Evolutionary conservation across 805 yeast species (phyloP), one percentile per base, ranked within the genome.

Genomic region (Tetrapisispora taiwanensis): DNA sequence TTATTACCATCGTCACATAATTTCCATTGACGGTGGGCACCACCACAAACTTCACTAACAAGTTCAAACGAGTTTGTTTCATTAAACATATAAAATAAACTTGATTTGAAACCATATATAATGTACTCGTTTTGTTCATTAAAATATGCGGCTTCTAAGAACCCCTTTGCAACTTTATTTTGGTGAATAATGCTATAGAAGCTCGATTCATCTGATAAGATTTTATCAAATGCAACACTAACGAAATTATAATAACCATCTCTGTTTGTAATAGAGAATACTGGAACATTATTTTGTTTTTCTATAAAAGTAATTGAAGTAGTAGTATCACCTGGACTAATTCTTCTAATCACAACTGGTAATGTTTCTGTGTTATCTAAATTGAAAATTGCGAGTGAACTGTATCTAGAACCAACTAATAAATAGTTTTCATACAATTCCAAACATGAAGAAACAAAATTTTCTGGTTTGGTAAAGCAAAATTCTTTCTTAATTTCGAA

Each of bases 21-120:
- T 30, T 73, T 71, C 96, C 97, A 92, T 47, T 77, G 75, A 47
- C 97, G 72, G 59, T 89, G 96, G 3, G 92, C 76, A 2, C 97
- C 97, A 24, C 97, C 97, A 62, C 97, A 92, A 13, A 72, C 62
- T 48, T 79, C 86, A 46, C 79, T 74, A 39, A 75, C 68, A 2
- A 86, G 59, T 58, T 88, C 95, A 42, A 72, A 69, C 51, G 84
- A 88, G 36, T 72, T 68, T 1, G 88, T 76, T 55, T 86, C 95
- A 59, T 89, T 86, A 80, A 87, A 87, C 19, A 86, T 62, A 54
- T 81, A 83, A 56, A 90, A 88, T 41, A 73, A 66, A 41, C 81
- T 81, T 1, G 92, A 85, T 52, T 79, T 78, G 70, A 92, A 90
- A 1, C 97, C 97, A 60, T 77, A 85, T 2, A 84, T 62, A 2